Percentiles rank a stretch among this genome's conserved stretches.
Conservation (phyloP, 305 asterid species). For the Salvia sclarea region DNA sequence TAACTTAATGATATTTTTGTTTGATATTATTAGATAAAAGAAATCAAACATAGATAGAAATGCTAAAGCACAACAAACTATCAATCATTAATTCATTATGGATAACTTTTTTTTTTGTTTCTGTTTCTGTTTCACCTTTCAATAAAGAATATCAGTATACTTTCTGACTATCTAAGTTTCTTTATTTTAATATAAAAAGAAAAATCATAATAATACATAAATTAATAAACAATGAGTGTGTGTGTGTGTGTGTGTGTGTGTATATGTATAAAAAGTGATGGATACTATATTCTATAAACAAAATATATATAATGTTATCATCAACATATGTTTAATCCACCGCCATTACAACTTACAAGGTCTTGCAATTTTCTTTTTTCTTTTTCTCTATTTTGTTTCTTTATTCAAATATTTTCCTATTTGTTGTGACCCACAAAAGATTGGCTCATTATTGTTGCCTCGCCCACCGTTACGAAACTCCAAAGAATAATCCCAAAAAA, state of each 20-base stretch:
- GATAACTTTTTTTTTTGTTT: too few relatives aligned
- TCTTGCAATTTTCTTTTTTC: neutral
- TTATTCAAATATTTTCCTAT: neutral
- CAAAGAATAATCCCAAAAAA: neutral
- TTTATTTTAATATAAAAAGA: too few relatives aligned
- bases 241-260: neutral
- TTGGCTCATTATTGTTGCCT: slow-evolving; percentile 10
- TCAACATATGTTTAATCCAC: neutral
- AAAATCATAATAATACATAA: too few relatives aligned
- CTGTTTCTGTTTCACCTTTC: neutral
- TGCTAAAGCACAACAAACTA: too few relatives aligned
- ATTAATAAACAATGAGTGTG: neutral
- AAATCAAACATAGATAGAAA: too few relatives aligned
- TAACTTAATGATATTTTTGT: too few relatives aligned
- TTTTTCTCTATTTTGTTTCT: too few relatives aligned
- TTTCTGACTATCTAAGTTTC: neutral
- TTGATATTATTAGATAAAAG: too few relatives aligned
- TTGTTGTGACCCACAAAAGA: slow-evolving; percentile 7
- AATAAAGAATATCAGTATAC: neutral
- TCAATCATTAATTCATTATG: too few relatives aligned
- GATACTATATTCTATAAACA: neutral
- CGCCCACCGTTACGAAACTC: slow-evolving; percentile 36
- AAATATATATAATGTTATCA: too few relatives aligned
- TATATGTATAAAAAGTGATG: neutral
- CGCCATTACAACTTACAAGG: neutral